These are phyloP conservation scores for Rhodotorula sp. DNA, from an alignment of 1,284 basidiomycete species.

Conservation along the genomic window DNA sequence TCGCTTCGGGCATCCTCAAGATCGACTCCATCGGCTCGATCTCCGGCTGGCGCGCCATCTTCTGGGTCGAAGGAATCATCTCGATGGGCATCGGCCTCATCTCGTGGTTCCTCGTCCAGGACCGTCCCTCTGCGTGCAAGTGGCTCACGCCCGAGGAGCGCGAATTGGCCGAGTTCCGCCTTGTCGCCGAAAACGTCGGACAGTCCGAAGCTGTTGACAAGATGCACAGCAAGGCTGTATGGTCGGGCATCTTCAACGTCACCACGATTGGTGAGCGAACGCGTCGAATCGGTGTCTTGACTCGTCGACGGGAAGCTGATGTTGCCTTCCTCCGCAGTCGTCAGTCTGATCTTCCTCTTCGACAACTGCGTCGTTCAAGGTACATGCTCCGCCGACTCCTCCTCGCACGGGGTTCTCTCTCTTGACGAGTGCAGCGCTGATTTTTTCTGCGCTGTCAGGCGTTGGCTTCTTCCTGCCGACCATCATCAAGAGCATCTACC, in stretches of 20 bases:
- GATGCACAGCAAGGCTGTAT: constrained; percentile 40
- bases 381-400: neutral
- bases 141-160: constrained; percentile 50
- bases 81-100: constrained; percentile 47
- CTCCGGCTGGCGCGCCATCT: constrained; percentile 44
- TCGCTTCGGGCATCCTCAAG: constrained; percentile 30
- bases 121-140: constrained; percentile 47
- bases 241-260: constrained; percentile 40
- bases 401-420: neutral
- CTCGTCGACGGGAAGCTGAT: constrained; percentile 43
- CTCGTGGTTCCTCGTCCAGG: constrained; percentile 47
- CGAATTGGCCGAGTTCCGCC: constrained; percentile 39
- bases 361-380: constrained; percentile 50
- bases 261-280: constrained; percentile 39
- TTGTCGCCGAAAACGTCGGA: constrained; percentile 50
- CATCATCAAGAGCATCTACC: constrained; percentile 50
- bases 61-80: constrained; percentile 49
- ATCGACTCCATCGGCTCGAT: constrained; percentile 35
- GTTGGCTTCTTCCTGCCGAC: constrained; percentile 31
- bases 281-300: no score
- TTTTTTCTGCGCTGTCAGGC: neutral
- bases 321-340: neutral
- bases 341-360: constrained; percentile 39
- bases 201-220: constrained; percentile 45
- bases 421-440: neutral